Evolutionary conservation across 2,329 filamentous ascomycete species (phyloP), one percentile per base, ranked within the genome.

Genomic region (Alternaria brassicae): DNA sequence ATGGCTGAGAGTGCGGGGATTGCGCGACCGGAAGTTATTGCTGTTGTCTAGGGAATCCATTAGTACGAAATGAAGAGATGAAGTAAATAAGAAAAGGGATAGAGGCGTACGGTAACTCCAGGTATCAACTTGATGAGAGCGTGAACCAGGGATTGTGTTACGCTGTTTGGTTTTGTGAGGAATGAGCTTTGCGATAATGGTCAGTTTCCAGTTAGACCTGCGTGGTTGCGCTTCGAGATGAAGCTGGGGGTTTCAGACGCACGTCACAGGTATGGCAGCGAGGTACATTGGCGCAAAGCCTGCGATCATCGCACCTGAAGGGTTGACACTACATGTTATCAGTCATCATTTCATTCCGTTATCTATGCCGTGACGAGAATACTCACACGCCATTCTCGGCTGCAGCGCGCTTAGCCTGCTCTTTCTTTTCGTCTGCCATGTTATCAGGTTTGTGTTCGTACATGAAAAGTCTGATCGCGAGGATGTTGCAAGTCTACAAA

Each of bases 371-470:
- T 8, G 28, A 19, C n/a, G n/a, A 32, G 15, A 28, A 19, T 56
- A 63, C 65, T 4, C 48, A 69, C 67, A 69, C 55, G 3, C 67
- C 67, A 55, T 66, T 66, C 13, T 63, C 49, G 17, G 57, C 55
- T n/a, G 63, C 63, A 5, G 50, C 62, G 12, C 56, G 55, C 47
- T 63, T 63, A 6, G 56, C 63, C 40, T 68, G 61, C 55, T 53
- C 44, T 49, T 68, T 65, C 56, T 68, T 69, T 9, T 67, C 65
- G 51, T 69, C 67, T 30, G 63, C 51, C 67, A 69, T 69, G 7
- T 39, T 50, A 8, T 56, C 39, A 6, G 41, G 23, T 13, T 47
- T 30, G 28, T 37, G 36, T 55, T 42, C 21, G 27, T 25, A 40
- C 32, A 21, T 37, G 21, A 34, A 17, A 23, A 17, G 8, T 10